Evolutionary conservation across 2,329 filamentous ascomycete species (phyloP).

Genomic region (Laburnicola sp.): DNA sequence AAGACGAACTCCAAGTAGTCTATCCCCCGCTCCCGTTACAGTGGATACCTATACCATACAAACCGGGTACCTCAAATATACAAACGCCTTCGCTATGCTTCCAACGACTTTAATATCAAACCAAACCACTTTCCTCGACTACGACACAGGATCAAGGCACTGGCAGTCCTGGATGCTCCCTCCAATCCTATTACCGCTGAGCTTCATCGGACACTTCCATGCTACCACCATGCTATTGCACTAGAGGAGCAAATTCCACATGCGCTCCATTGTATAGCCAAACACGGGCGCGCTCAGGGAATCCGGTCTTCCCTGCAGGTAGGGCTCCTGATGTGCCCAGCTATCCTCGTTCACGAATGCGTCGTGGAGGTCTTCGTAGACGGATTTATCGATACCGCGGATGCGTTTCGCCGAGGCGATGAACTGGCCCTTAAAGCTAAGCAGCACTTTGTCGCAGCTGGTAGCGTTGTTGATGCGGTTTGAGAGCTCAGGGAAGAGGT

Average conservation of each 20-base stretch:
- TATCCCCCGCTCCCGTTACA: too few relatives aligned
- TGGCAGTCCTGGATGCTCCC: constrained; percentile 20
- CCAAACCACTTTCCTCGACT: too few relatives aligned
- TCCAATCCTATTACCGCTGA: constrained; percentile 20
- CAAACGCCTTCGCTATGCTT: too few relatives aligned
- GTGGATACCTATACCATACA: too few relatives aligned
- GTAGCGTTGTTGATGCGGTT: constrained; percentile 18
- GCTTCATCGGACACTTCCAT: constrained; percentile 21
- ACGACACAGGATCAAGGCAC: constrained; percentile 16
- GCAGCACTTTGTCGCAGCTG: constrained; percentile 37
- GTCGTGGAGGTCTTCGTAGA: constrained; percentile 36
- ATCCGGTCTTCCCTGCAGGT: constrained; percentile 15
- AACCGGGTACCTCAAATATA: too few relatives aligned
- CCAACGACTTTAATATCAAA: too few relatives aligned
- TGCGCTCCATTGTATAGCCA: constrained; percentile 24
- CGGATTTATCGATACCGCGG: constrained; percentile 29
- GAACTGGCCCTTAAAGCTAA: constrained; percentile 53
- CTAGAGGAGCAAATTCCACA: constrained; percentile 25
- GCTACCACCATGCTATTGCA: constrained; percentile 19
- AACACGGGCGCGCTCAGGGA: constrained; percentile 19
- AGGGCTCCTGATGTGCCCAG: constrained; percentile 21
- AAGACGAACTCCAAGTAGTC: too few relatives aligned
- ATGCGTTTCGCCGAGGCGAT: constrained; percentile 49
- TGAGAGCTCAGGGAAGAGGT: constrained; percentile 44
- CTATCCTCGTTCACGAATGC: constrained; percentile 18